These are phyloP conservation scores for Chrysochromulina tobinii DNA, from an alignment of 78 protist species.

Conservation along the genomic window DNA sequence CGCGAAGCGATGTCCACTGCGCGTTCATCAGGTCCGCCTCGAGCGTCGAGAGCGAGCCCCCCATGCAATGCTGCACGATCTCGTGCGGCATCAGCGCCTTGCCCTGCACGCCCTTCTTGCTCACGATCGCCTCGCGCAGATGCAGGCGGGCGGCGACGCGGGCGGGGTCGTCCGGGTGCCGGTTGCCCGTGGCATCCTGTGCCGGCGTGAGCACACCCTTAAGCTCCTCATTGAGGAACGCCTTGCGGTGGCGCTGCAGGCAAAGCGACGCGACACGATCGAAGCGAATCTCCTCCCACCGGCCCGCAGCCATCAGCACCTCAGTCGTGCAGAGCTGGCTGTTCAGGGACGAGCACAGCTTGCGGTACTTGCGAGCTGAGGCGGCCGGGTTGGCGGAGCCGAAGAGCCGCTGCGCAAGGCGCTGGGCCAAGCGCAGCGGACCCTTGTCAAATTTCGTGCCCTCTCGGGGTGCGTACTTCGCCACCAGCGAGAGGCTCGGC, in stretches of 20 bases:
- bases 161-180: not conserved
- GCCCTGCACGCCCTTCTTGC: not conserved
- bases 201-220: not conserved
- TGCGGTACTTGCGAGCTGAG: not conserved
- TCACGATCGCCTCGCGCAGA: not conserved
- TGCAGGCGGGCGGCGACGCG: not conserved
- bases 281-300: not conserved
- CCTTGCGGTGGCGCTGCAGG: not conserved
- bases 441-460: not conserved
- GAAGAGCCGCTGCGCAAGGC: not conserved
- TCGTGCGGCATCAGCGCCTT: not conserved
- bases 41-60: not conserved
- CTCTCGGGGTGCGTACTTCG: not conserved
- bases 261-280: not conserved
- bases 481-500: not conserved
- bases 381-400: not conserved
- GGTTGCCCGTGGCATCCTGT: not conserved
- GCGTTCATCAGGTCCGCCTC: not conserved
- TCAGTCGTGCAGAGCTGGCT: not conserved
- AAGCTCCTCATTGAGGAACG: not conserved
- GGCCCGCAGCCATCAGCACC: not conserved
- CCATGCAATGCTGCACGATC: not conserved
- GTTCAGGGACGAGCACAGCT: not conserved
- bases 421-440: not conserved
- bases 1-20: not conserved